These are phyloP conservation scores for Alternaria dauci DNA, from an alignment of 2,329 filamentous ascomycete species.

Conservation along the genomic window DNA sequence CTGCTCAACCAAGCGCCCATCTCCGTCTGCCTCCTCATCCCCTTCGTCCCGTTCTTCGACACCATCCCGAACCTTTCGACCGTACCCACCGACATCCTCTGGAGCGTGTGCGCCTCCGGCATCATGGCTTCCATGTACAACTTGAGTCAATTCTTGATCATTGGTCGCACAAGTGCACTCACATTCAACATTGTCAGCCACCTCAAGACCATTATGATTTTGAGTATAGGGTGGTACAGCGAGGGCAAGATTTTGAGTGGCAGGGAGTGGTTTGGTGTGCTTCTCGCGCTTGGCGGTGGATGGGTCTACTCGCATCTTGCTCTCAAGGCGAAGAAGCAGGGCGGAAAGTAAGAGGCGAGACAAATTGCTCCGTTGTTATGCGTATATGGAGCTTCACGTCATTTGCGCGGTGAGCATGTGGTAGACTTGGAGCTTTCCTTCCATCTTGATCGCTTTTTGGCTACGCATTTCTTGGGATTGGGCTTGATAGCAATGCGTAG, in stretches of 20 bases:
- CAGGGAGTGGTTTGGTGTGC: slow-evolving; percentile 54
- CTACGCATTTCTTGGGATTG: background rate
- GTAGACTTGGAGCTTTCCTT: background rate
- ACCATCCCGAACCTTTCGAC: slow-evolving; percentile 49
- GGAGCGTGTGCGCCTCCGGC: slow-evolving; percentile 53
- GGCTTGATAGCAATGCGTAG: background rate
- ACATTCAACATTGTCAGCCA: slow-evolving; percentile 55
- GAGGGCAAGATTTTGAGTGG: slow-evolving; percentile 53
- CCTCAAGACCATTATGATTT: slow-evolving; percentile 58
- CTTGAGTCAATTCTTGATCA: slow-evolving; percentile 55
- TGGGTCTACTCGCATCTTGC: slow-evolving; percentile 57
- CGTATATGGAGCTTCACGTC: background rate
- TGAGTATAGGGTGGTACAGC: slow-evolving; percentile 57
- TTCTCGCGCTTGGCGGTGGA: slow-evolving; percentile 56
- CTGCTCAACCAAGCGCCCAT: slow-evolving; percentile 58
- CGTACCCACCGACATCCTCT: slow-evolving; percentile 53
- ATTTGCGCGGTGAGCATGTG: slow-evolving; percentile 3
- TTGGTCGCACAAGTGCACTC: slow-evolving; percentile 51
- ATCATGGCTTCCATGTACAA: slow-evolving; percentile 55
- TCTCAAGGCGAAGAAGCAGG: slow-evolving; percentile 48
- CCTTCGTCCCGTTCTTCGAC: slow-evolving; percentile 56
- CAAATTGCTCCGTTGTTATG: background rate
- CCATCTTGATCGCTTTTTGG: background rate
- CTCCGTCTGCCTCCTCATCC: slow-evolving; percentile 54
- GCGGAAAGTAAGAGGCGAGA: slow-evolving; percentile 31